Evolutionary conservation across 768 basidiomycete species (phyloP), one percentile per base, ranked within the genome.

Genomic region (Cystobasidium ongulense): DNA sequence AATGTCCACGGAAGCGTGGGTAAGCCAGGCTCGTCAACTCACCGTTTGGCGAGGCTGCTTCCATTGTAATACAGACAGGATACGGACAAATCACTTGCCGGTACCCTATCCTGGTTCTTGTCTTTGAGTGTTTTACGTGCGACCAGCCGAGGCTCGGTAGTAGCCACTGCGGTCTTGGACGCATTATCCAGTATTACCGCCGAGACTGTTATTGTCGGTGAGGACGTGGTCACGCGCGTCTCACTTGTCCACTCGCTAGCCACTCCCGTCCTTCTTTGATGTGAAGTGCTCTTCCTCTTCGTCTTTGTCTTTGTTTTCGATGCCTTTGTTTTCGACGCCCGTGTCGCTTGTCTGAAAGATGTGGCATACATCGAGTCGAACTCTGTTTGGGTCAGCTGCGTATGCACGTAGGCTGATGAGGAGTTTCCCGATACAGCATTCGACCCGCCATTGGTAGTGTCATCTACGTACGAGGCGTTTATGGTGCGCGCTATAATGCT

Each of bases 21-120:
- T 13, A 13, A 46, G 43, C n/a, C 13, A 13, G 43, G 13, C 43
- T 46, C 43, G 43, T 13, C 13, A 29, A 35, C 57, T 29, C 25
- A 59, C 57, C 57, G 25, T 23, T 59, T 59, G 2, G 57, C 13
- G 13, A 59, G 57, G 13, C 33, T 35, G 25, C 57, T 59, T 35
- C 57, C 57, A 23, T 59, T 59, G 57, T 59, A 59, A 35, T 59
- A 59, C 29, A 59, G 57, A 23, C 57, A 59, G 4, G 57, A 59
- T 27, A 27, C 33, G 5, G 57, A 10, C 25, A 59, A 13, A 27
- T 59, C 57, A 5, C 33, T 23, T 29, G 57, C 46, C 46, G 46
- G 8, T 50, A n/a, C 46, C 4, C n/a, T 50, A 21, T 50, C 4
- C 57, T n/a, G n/a, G n/a, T n/a, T n/a, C n/a, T n/a, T n/a, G n/a